A percentile compares a stretch with the other conserved stretches of the same genome.
Conservation (phyloP, 2,329 filamentous ascomycete genomes). For the Monosporascus sp. region DNA sequence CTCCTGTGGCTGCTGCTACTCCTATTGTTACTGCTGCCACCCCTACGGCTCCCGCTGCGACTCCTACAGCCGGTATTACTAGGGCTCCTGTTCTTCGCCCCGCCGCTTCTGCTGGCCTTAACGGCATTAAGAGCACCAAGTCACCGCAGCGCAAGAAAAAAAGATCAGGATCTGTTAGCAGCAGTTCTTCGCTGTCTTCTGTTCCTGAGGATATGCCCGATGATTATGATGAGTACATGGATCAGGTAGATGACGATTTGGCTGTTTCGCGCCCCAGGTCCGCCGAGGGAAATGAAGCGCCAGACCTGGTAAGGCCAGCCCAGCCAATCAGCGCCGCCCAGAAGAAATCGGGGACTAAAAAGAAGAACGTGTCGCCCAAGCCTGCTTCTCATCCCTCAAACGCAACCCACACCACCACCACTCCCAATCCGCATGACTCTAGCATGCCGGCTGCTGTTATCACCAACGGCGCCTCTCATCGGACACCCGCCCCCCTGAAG, state of each 20-base stretch:
- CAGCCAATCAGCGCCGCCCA: constrained; percentile 29
- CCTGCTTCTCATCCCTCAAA: constrained; percentile 19
- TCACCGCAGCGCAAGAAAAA: constrained; percentile 17
- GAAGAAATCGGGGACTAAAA: constrained; percentile 30
- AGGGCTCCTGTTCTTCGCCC: not conserved
- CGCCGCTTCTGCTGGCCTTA: not conserved
- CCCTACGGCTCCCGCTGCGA: not conserved
- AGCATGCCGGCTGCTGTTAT: constrained; percentile 26
- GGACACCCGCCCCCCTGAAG: constrained; percentile 12
- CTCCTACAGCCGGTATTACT: not conserved
- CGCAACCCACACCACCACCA: constrained; percentile 17
- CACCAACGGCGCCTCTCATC: constrained; percentile 18
- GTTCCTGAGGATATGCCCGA: constrained; percentile 27
- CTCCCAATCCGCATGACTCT: constrained; percentile 16
- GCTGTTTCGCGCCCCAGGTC: constrained; percentile 22
- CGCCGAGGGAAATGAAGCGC: constrained; percentile 27
- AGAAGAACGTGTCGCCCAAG: constrained; percentile 27
- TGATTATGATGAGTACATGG: constrained; percentile 25
- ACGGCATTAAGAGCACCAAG: constrained; percentile 3
- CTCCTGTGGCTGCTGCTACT: not conserved
- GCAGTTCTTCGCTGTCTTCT: constrained; percentile 26
- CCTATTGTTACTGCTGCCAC: not conserved
- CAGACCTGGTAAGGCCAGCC: constrained; percentile 22
- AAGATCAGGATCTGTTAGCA: constrained; percentile 25
- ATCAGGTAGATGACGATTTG: constrained; percentile 23